phyloP scores from a whole-genome alignment of 306 rosid genomes.

The Citrullus colocynthis region DNA sequence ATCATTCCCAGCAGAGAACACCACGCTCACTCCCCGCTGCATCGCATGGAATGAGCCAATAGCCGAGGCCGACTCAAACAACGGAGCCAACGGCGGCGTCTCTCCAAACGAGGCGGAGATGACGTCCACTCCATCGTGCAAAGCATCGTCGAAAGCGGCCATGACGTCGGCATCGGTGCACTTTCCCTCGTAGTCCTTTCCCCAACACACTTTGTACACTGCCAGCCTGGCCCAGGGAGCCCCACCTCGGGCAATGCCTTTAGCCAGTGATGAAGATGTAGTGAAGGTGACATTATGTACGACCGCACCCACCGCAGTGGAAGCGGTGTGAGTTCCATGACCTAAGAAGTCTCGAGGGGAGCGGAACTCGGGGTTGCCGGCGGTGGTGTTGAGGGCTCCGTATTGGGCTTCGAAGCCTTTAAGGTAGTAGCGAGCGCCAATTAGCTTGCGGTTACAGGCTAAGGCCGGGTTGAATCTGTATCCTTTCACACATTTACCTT shows the following conservation, averaged over 20 bases:
- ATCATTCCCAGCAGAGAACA: conserved; percentile 39
- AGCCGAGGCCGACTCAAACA: conserved; percentile 8
- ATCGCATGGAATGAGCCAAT: conserved; percentile 49
- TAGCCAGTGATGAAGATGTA: conserved; percentile 13
- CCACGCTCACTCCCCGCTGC: conserved; percentile 38
- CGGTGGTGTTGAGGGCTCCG: conserved; percentile 20
- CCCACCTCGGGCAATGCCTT: conserved; percentile 42
- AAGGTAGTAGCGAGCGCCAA: conserved; percentile 47
- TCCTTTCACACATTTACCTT: conserved; percentile 31
- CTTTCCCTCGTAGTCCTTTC: conserved; percentile 15
- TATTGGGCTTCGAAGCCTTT: conserved; percentile 30
- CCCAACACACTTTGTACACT: conserved; percentile 46
- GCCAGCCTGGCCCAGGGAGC: conserved; percentile 41
- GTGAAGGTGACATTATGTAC: conserved; percentile 16
- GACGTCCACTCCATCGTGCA: conserved; percentile 39
- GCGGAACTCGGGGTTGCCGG: conserved; percentile 23
- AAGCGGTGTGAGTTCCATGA: conserved; percentile 56
- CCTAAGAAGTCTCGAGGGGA: conserved; percentile 44
- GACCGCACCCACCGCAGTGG: conserved; percentile 39
- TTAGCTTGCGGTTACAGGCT: conserved; percentile 37
- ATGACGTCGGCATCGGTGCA: conserved; percentile 39
- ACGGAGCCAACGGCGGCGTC: conserved; percentile 21
- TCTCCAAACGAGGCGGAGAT: conserved; percentile 39
- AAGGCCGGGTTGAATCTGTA: conserved; percentile 25
- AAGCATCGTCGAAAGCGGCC: conserved; percentile 49